Evolutionary conservation across 805 yeast genomes (phyloP).

Genomic region (Tetrapisispora namnaoensis): DNA sequence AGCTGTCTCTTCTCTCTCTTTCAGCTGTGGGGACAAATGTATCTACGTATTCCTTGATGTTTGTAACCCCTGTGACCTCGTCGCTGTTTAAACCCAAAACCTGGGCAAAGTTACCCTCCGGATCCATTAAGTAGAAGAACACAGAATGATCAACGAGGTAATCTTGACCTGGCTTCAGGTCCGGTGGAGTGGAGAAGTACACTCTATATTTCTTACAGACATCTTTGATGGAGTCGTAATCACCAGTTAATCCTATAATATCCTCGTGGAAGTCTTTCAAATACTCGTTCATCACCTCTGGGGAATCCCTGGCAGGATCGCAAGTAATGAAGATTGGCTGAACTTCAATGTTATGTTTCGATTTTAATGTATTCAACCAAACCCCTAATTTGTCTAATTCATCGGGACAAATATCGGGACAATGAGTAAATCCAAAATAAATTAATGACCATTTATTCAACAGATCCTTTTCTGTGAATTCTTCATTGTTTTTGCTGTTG

Average conservation of each 20-base stretch:
- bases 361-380: slow-evolving; percentile 52
- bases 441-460: slow-evolving; percentile 70
- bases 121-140: slow-evolving; percentile 94
- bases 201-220: slow-evolving; percentile 87
- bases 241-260: slow-evolving; percentile 85
- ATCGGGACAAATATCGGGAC: slow-evolving; percentile 98
- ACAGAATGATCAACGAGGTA: slow-evolving; percentile 95
- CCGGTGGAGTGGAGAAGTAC: slow-evolving; percentile 93
- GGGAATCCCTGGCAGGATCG: slow-evolving; percentile 92
- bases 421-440: slow-evolving; percentile 95
- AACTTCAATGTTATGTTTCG: slow-evolving; percentile 42
- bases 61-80: slow-evolving; percentile 65
- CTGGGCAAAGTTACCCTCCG: slow-evolving; percentile 93
- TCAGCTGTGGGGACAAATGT: slow-evolving; percentile 65
- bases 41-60: slow-evolving; percentile 64
- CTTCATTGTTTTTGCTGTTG: slow-evolving; percentile 53
- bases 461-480: slow-evolving; percentile 69
- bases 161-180: slow-evolving; percentile 91
- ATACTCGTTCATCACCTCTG: slow-evolving; percentile 75
- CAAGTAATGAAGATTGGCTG: slow-evolving; percentile 92
- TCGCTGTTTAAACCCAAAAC: slow-evolving; percentile 88
- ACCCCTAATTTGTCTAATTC: slow-evolving; percentile 85
- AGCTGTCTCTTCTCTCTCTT: slow-evolving; percentile 51
- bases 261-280: slow-evolving; percentile 82
- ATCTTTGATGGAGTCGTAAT: slow-evolving; percentile 73